Evolutionary conservation across 495 filamentous ascomycete species (phyloP).

Genomic region (Xanthoparmelia taractica): DNA sequence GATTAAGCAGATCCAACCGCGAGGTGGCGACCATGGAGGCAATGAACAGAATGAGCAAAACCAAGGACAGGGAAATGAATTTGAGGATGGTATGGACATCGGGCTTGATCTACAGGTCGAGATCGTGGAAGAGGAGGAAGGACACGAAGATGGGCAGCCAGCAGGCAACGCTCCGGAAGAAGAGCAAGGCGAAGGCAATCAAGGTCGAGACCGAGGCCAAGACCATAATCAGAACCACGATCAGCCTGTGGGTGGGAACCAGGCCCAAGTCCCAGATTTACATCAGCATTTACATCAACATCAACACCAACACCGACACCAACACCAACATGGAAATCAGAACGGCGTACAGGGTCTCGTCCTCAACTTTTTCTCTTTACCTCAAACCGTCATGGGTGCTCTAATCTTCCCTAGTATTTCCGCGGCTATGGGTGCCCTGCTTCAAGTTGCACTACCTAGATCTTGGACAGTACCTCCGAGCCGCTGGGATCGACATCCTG

Average conservation of each 20-base stretch:
- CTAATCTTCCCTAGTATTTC: conserved; percentile 57
- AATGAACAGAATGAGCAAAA: conserved; percentile 30
- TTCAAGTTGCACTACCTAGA: conserved; percentile 54
- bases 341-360: conserved; percentile 25
- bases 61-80: conserved; percentile 35
- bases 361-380: conserved; percentile 43
- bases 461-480: conserved; percentile 50
- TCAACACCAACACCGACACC: not conserved
- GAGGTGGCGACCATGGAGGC: conserved; percentile 38
- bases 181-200: conserved; percentile 27
- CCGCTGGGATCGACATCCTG: conserved; percentile 29
- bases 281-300: conserved; percentile 8
- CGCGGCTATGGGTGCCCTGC: conserved; percentile 57
- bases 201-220: conserved; percentile 2
- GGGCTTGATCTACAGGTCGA: conserved; percentile 38
- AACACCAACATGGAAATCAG: conserved; percentile 9
- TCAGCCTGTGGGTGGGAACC: conserved; percentile 1
- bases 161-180: conserved; percentile 26
- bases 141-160: conserved; percentile 33
- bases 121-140: conserved; percentile 35
- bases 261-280: not conserved
- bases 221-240: conserved; percentile 9
- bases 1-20: conserved; percentile 57
- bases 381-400: conserved; percentile 53
- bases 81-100: conserved; percentile 28